Percentiles rank a stretch among this genome's conserved stretches.
Conservation (phyloP, 768 basidiomycete genomes). For the Neoboletus magnificus region DNA sequence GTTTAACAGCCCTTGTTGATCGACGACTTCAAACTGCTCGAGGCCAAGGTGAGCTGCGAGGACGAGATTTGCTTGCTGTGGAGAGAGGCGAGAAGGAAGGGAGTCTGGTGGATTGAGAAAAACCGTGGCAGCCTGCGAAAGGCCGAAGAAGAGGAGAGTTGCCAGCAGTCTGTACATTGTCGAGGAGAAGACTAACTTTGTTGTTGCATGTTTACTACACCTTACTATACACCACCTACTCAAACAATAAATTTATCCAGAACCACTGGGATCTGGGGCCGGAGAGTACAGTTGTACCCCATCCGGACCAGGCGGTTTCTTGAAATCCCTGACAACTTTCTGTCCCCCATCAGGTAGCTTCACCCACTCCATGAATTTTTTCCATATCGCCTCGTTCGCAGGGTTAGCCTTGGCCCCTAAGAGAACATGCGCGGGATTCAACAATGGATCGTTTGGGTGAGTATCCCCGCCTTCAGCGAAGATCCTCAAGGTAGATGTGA, state of each 20-base stretch:
- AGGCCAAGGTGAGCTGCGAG: constrained; percentile 71
- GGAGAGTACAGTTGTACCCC: constrained; percentile 32
- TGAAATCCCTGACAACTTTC: constrained; percentile 39
- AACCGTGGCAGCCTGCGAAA: constrained; percentile 52
- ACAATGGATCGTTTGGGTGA: constrained; percentile 36
- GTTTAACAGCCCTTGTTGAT: constrained; percentile 25
- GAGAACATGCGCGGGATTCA: constrained; percentile 49
- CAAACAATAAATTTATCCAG: not conserved
- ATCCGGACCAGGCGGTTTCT: constrained; percentile 20
- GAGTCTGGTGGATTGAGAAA: constrained; percentile 52
- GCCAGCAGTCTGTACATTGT: constrained; percentile 23
- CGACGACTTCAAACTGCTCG: constrained; percentile 57
- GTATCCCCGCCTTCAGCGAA: constrained; percentile 43
- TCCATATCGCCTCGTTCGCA: constrained; percentile 30
- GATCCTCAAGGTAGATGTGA: constrained; percentile 33
- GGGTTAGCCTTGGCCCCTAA: constrained; percentile 30
- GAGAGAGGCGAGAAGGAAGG: constrained; percentile 41
- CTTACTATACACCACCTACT: not conserved
- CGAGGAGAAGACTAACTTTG: not conserved
- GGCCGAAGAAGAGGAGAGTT: constrained; percentile 28
- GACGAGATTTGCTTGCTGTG: constrained; percentile 54
- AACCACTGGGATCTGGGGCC: constrained; percentile 18
- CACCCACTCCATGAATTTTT: constrained; percentile 46
- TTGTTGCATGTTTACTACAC: constrained; percentile 13
- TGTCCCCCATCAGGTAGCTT: constrained; percentile 40